phyloP scores from a whole-genome alignment of 148 eudicot species.

The Arbutus unedo region DNA sequence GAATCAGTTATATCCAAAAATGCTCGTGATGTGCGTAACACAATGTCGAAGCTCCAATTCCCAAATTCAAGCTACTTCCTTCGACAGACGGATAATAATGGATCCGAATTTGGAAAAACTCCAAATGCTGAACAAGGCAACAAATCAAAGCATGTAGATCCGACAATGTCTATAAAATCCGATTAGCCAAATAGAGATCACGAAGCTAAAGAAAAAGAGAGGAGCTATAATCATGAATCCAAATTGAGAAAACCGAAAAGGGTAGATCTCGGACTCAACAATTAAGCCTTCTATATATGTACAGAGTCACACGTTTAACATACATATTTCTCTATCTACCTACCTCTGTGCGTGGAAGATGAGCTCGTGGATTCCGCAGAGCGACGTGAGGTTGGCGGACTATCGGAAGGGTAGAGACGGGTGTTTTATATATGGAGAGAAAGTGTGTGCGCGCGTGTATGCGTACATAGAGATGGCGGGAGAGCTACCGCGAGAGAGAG shows the following conservation, averaged over 20 bases:
- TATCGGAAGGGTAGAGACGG: background rate
- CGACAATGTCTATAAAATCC: slow-evolving; percentile 15
- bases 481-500: background rate
- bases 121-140: background rate
- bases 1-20: background rate
- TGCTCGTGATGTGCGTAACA: slow-evolving; percentile 1
- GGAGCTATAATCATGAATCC: slow-evolving; percentile 19
- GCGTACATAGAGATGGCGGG: background rate
- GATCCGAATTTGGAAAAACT: slow-evolving; percentile 17
- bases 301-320: no score
- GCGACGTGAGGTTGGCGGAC: background rate
- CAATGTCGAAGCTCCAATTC: background rate
- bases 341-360: background rate
- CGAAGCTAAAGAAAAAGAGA: background rate
- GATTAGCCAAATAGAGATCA: slow-evolving; percentile 7
- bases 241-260: background rate
- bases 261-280: background rate
- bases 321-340: background rate
- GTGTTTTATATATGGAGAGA: background rate
- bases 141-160: slow-evolving; percentile 19
- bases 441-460: background rate
- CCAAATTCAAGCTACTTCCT: background rate
- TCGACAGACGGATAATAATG: background rate
- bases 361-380: background rate
- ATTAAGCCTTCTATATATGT: background rate